Base-by-base conservation (phyloP, 2,329 filamentous ascomycete species). In the Fusarium albosuccineum region DNA sequence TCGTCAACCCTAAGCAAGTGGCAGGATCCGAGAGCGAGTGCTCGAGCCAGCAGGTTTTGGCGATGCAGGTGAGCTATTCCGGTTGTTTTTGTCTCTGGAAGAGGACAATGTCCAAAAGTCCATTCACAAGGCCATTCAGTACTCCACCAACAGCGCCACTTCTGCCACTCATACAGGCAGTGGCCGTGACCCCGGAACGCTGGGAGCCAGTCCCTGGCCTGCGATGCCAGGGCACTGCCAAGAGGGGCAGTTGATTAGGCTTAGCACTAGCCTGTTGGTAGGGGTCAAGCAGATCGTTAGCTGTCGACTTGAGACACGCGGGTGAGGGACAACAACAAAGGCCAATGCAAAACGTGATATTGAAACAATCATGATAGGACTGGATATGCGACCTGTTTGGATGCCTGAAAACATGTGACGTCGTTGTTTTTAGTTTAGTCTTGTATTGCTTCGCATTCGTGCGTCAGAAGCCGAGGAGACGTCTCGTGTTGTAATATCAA, bases 151-250 rank as follows among this genome's bases (percentile, higher is more conserved):
- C 48, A 61, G 34, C 60, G 65, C 64, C 60, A 68, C 65, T 56
- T 62, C 60, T 68, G 64, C 44, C 48, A 40, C 42, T 57, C 55
- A 65, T 61, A 13, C 46, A 68, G 64, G 64, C 45, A 61, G 54
- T 45, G 48, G 17, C 22, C 44, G 34, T 51, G 37, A 57, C 37
- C 60, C 51, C 33, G 39, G 44, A 59, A 60, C 16, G 62, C 57
- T 44, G 54, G 39, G 59, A 57, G 37, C 51, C 61, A 58, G 44
- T 63, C 45, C 39, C 59, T 45, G 27, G 45, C 52, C 34, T 58
- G 57, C 26, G 36, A 40, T 64, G 17, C 42, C 34, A 64, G 48
- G 50, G 60, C n/a, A 48, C 53, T 52, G 44, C 42, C 53, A 64
- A 42, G 59, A 59, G 59, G 59, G 59, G 48, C 60, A 64, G 59